Evolutionary conservation across 202 grass and related monocot genomes (phyloP).

Genomic region (Schoenoplectus tabernaemontani): DNA sequence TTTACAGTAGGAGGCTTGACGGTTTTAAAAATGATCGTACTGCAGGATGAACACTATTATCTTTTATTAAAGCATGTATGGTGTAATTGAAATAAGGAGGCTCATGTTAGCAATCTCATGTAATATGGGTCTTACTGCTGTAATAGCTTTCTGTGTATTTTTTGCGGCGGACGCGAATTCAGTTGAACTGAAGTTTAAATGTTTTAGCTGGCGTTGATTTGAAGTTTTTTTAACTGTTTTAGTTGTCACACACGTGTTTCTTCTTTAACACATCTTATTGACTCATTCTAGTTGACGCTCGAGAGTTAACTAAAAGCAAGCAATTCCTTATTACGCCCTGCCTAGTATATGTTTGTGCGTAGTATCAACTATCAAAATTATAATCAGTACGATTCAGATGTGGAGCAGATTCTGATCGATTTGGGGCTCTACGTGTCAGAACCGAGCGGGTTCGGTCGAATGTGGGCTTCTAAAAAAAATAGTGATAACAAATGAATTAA

Average conservation of each 20-base stretch:
- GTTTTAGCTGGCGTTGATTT: not conserved
- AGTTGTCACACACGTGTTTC: not conserved
- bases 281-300: too few relatives aligned
- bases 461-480: too few relatives aligned
- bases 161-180: not conserved
- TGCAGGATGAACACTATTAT: not conserved
- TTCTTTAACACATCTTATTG: too few relatives aligned
- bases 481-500: too few relatives aligned
- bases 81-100: not conserved
- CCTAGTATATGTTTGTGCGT: too few relatives aligned
- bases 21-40: not conserved
- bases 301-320: too few relatives aligned
- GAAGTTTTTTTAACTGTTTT: not conserved
- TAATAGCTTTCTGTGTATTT: not conserved
- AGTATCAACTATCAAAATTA: too few relatives aligned
- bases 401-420: too few relatives aligned
- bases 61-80: conserved; percentile 2
- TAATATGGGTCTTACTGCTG: not conserved
- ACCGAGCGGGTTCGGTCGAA: too few relatives aligned
- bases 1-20: not conserved
- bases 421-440: too few relatives aligned
- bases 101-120: not conserved
- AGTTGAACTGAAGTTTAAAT: not conserved
- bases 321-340: too few relatives aligned
- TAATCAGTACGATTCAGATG: too few relatives aligned